phyloP scores from a whole-genome alignment of 2,329 filamentous ascomycete species.

The Tolypocladium guangdongense region DNA sequence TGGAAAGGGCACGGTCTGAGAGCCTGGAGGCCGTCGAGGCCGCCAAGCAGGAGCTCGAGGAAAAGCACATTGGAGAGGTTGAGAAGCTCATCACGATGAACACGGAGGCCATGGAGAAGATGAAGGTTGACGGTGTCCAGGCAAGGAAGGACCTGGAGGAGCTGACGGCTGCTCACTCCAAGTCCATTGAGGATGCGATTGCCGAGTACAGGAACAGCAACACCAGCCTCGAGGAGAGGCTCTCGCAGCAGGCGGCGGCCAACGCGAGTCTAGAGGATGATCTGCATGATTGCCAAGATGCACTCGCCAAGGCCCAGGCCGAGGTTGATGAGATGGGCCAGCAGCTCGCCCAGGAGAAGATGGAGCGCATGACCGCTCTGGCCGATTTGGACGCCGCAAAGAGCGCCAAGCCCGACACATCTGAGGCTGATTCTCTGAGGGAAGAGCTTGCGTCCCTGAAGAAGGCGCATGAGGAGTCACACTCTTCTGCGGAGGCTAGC shows the following conservation, averaged over 20 bases:
- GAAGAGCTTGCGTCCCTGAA: constrained; percentile 38
- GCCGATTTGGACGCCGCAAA: constrained; percentile 49
- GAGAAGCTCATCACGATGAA: constrained; percentile 34
- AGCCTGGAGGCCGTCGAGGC: constrained; percentile 34
- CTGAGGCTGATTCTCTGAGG: constrained; percentile 40
- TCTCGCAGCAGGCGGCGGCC: constrained; percentile 23
- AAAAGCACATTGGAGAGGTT: constrained; percentile 34
- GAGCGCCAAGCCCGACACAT: constrained; percentile 45
- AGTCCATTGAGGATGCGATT: constrained; percentile 29
- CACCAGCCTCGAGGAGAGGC: constrained; percentile 21
- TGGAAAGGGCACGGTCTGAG: constrained; percentile 32
- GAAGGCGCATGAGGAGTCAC: constrained; percentile 32
- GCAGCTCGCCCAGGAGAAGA: constrained; percentile 47
- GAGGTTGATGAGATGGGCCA: constrained; percentile 40
- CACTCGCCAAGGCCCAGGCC: constrained; percentile 32
- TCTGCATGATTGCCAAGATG: constrained; percentile 27
- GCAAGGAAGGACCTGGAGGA: constrained; percentile 33
- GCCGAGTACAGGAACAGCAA: constrained; percentile 25
- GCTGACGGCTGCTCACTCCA: constrained; percentile 23
- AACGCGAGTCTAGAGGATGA: constrained; percentile 24
- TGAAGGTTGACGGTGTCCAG: constrained; percentile 27
- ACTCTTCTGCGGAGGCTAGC: constrained; percentile 21
- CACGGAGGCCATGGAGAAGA: constrained; percentile 27
- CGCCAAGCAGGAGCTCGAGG: constrained; percentile 32
- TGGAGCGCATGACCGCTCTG: constrained; percentile 46